Evolutionary conservation across 148 eudicot species (phyloP).

Genomic region (Tetragonia tetragonoides): DNA sequence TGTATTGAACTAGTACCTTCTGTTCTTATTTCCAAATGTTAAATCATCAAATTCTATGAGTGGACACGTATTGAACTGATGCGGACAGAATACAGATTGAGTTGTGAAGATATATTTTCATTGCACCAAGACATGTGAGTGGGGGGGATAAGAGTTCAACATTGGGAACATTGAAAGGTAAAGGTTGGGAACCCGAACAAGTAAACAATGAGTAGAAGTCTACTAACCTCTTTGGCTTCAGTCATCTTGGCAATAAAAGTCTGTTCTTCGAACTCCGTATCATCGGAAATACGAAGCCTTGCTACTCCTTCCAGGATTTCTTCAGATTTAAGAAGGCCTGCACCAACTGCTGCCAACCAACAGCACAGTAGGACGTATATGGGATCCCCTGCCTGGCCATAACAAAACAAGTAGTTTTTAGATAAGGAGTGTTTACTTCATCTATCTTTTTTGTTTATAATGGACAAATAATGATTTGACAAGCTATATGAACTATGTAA

Average conservation of each 20-base stretch:
- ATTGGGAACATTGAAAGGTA: neutral
- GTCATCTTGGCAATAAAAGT: conserved; percentile 78
- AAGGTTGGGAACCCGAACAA: neutral
- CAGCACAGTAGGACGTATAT: conserved; percentile 77
- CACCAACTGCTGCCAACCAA: conserved; percentile 97
- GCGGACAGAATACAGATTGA: too few species aligned
- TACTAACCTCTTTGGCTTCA: conserved; percentile 80
- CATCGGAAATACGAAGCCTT: conserved; percentile 71
- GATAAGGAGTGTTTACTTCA: too few species aligned
- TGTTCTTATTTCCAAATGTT: neutral
- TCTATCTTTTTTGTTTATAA: too few species aligned
- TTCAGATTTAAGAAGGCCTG: conserved; percentile 92
- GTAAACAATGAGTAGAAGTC: neutral
- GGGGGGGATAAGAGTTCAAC: too few species aligned
- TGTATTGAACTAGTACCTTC: neutral
- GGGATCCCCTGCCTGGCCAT: conserved; percentile 66
- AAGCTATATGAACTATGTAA: neutral
- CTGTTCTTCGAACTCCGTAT: conserved; percentile 91
- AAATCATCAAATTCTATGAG: too few species aligned
- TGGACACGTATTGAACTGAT: too few species aligned
- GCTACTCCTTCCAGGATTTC: conserved; percentile 93
- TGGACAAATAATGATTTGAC: neutral
- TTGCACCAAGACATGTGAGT: too few species aligned
- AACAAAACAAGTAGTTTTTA: neutral
- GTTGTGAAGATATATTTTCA: too few species aligned